Conservation (phyloP, 2,329 filamentous ascomycete genomes). For the Microdochium nivale region DNA sequence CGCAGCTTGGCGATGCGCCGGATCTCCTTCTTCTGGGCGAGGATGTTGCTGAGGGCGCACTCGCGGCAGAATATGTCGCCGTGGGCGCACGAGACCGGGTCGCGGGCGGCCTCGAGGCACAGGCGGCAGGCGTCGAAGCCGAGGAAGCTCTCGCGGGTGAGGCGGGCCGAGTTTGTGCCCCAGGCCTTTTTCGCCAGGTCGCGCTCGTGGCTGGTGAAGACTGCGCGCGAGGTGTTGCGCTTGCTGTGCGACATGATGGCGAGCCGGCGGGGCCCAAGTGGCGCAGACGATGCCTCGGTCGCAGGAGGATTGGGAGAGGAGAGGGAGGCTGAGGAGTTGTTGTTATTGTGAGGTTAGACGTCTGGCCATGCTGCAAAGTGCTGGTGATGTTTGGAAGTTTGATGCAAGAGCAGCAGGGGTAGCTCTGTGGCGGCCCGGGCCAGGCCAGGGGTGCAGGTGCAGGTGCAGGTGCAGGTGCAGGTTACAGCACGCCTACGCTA, state of each 20-base stretch:
- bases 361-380: too few relatives aligned
- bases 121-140: constrained; percentile 83
- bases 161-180: constrained; percentile 73
- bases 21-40: constrained; percentile 86
- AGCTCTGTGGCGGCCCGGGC: too few relatives aligned
- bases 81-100: constrained; percentile 74
- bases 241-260: constrained; percentile 55
- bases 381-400: too few relatives aligned
- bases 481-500: too few relatives aligned
- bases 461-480: too few relatives aligned
- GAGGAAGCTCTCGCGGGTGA: constrained; percentile 84
- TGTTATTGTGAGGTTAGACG: too few relatives aligned
- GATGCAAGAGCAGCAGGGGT: too few relatives aligned
- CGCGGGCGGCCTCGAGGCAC: constrained; percentile 71
- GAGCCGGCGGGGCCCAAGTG: neutral
- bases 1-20: constrained; percentile 65
- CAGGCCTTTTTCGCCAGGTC: constrained; percentile 73
- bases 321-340: too few relatives aligned
- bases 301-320: too few relatives aligned
- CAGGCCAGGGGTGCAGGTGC: too few relatives aligned
- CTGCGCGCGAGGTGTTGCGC: constrained; percentile 82
- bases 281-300: too few relatives aligned
- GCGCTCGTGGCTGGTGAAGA: constrained; percentile 91
- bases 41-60: constrained; percentile 84
- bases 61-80: constrained; percentile 94